Evolutionary conservation across 1,284 basidiomycete genomes (phyloP).

Genomic region (Lentinus polychrous): DNA sequence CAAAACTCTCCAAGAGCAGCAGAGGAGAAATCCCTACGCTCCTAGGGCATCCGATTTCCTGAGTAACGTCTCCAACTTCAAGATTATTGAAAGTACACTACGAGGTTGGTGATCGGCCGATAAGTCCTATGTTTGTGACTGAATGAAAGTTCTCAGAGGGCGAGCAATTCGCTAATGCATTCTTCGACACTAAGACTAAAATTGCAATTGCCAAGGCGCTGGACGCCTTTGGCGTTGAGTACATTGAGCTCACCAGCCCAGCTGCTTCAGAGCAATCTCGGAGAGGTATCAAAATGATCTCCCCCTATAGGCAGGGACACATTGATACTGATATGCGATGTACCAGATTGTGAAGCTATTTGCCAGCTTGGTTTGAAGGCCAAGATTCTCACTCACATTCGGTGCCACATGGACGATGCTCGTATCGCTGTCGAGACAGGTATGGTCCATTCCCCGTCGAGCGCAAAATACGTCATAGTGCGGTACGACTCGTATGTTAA

Average conservation of each 20-base stretch:
- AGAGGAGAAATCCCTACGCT: slow-evolving; percentile 74
- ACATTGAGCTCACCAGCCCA: slow-evolving; percentile 98
- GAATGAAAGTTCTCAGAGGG: slow-evolving; percentile 62
- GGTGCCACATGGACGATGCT: slow-evolving; percentile 99
- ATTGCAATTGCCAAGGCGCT: slow-evolving; percentile 98
- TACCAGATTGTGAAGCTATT: slow-evolving; percentile 90
- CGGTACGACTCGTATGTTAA: not conserved
- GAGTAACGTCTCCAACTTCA: slow-evolving; percentile 89
- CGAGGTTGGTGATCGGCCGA: slow-evolving; percentile 53
- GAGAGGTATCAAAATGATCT: slow-evolving; percentile 23
- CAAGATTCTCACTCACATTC: slow-evolving; percentile 98
- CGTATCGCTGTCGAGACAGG: slow-evolving; percentile 98
- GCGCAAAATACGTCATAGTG: not conserved
- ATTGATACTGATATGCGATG: slow-evolving; percentile 1
- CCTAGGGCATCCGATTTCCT: slow-evolving; percentile 87
- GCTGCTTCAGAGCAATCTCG: slow-evolving; percentile 97
- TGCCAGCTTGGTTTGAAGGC: slow-evolving; percentile 98
- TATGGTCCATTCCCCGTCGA: slow-evolving; percentile 20
- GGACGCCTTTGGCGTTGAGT: slow-evolving; percentile 98
- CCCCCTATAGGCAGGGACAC: not conserved
- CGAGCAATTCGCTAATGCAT: slow-evolving; percentile 99
- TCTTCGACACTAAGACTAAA: slow-evolving; percentile 99
- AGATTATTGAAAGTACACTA: slow-evolving; percentile 95
- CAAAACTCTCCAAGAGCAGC: slow-evolving; percentile 24
- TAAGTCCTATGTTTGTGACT: not conserved